Base-by-base conservation (phyloP, 345 rosid species). In the Luvunga scandens region DNA sequence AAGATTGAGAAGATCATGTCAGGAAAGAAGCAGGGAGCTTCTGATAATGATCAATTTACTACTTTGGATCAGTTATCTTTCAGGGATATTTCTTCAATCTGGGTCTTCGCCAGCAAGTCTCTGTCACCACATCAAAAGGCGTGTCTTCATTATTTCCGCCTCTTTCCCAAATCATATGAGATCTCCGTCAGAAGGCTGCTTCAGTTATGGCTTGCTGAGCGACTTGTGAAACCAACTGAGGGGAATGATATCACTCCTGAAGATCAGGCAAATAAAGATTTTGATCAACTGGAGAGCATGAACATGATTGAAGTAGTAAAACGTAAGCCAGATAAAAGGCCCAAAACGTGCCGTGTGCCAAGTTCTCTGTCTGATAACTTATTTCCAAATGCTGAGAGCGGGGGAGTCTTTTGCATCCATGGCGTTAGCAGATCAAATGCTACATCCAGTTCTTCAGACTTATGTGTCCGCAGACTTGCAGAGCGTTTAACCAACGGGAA, bases 161-260 rank as follows among this genome's bases (percentile, higher is more conserved):
- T 85, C 65, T 88, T 88, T 18, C 90, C 88, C 3, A 79, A 57
- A 75, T 73, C 64, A 25, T 42, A 33, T 27, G 77, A 48, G n/a
- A 72, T 86, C 55, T 83, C 89, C 2, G 69, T 81, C 2, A 77
- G 90, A 67, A 81, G 90, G 77, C 25, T 88, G 79, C 48, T 61
- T 53, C 75, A 56, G 61, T 50, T 86, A 50, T 88, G 88, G 88
- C 79, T 80, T 55, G 85, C 90, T 0, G 90, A 88, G 27, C 81
- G 85, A 62, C 78, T 88, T 14, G 75, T 42, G 4, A 8, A 19
- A 12, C 22, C 27, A 14, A 9, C 28, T 18, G 1, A 24, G 6
- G 56, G 1, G 27, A 3, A 62, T 14, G 7, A 6, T 9, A 18
- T 39, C 28, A 33, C 72, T 18, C 76, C 75, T 9, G 85, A 66